Evolutionary conservation across 805 yeast genomes (phyloP), one percentile per base, ranked within the genome.

Genomic region (Metschnikowia lachancei): DNA sequence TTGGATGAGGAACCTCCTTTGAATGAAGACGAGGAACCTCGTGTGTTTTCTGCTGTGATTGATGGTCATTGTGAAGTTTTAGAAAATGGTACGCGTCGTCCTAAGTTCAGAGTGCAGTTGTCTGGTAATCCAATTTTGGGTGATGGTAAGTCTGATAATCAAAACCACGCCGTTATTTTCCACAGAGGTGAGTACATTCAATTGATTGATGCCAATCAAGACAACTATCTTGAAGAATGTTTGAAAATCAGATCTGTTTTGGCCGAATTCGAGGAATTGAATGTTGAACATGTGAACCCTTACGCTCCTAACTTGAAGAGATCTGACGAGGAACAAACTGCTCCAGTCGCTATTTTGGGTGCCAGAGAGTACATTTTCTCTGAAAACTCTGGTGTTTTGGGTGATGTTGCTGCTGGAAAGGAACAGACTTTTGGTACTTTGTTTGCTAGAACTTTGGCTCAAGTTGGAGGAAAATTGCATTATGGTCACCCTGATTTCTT

Each of bases 401-500:
- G 94, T 43, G 95, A 87, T 65, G 82, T 87, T 54, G 92, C 94
- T 17, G 95, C 95, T 12, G 92, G 92, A 39, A 87, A 87, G 60
- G 95, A 87, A 65, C 94, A 87, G 62, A 87, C 94, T 9, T 87
- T 87, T 67, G 94, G 95, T 45, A 87, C 95, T 0, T 73, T 87
- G 47, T 86, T 85, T 65, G 88, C 94, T 0, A 78, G 95, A 62
- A 85, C 94, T 1, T 71, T 86, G 62, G 91, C 92, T 2, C 83
- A 82, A 60, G 78, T 86, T 55, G 94, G 92, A 22, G 92, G 91
- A 26, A 87, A 87, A 61, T 73, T 87, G 41, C 95, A 87, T 62
- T 87, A 87, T 68, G 95, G 95, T 7, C 95, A 87, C 62, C 95
- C 95, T 29, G 95, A 87, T 66, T 84, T 87, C 66, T 69, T 87